A percentile compares a stretch with the other conserved stretches of the same genome.
phyloP scores from a whole-genome alignment of 805 yeast species.

The Candida cerambycidarum region DNA sequence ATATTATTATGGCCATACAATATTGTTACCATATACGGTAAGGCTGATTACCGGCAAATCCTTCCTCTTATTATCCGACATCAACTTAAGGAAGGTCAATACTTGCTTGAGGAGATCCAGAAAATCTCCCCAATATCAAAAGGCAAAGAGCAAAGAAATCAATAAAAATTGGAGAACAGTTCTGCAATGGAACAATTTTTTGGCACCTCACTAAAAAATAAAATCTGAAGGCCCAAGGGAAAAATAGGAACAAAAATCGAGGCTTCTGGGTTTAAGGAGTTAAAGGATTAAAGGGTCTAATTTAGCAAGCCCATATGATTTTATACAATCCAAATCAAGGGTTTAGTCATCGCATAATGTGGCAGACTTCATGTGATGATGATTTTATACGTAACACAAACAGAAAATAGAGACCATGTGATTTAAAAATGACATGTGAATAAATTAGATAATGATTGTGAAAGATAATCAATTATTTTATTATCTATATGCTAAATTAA shows the following conservation, averaged over 20 bases:
- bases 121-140: not conserved
- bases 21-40: no score
- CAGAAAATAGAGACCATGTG: slow-evolving; percentile 1
- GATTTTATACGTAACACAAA: no score
- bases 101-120: no score
- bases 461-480: no score
- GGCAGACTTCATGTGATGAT: not conserved
- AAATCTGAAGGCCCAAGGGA: not conserved
- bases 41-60: no score
- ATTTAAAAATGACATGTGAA: not conserved
- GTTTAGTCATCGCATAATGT: not conserved
- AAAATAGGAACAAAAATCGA: not conserved
- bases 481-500: slow-evolving; percentile 5
- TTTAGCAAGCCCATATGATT: not conserved
- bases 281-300: not conserved
- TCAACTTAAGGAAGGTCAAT: no score
- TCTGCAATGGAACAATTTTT: slow-evolving; percentile 4
- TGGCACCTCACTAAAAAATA: not conserved
- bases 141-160: slow-evolving; percentile 2
- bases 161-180: slow-evolving; percentile 3
- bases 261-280: not conserved
- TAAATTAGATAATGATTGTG: not conserved
- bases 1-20: no score
- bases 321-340: not conserved
- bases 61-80: not conserved